Evolutionary conservation across 345 rosid species (phyloP), one percentile per base, ranked within the genome.

Genomic region (Gossypium thurberi): DNA sequence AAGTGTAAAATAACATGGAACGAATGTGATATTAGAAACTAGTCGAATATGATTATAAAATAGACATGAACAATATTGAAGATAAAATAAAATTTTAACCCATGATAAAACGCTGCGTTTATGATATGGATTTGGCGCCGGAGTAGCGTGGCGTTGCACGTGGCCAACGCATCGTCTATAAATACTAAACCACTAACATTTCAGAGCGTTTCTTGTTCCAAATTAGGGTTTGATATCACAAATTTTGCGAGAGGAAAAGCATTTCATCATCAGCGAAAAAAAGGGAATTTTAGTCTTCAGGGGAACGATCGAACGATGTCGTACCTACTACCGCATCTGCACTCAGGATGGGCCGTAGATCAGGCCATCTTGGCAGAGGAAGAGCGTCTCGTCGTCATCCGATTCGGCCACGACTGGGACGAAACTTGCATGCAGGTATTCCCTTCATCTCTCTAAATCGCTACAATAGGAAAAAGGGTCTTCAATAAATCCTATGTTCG

Each of bases 331-430:
- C 98, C 98, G 10, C 97, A 93, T 72, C 78, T 93, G 80, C 97
- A 91, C 86, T 89, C 98, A 0, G 98, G 98, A 25, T 89, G 97
- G 98, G 98, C 97, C 2, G 98, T 91, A 0, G 98, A 93, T 76
- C 98, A 93, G 86, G 89, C 97, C 74, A 93, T 93, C 78, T 81
- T 93, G 6, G 92, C 98, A 46, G 98, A 91, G 82, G 98, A 93
- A 82, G 98, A 91, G 83, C 92, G 97, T 77, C 91, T 91, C 42
- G 98, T 89, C 23, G 86, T 91, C 85, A 91, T 93, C 42, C 89
- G 95, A 18, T 93, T 93, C 82, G 98, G 97, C 72, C 98, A 87
- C 68, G 98, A 93, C 66, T 93, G 98, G 98, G 98, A 93, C 75
- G 98, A 93, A 60, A 93, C 95, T 56, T 91, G 98, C 72, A 93